phyloP scores from a whole-genome alignment of 805 yeast species.

The Candida argentea region DNA sequence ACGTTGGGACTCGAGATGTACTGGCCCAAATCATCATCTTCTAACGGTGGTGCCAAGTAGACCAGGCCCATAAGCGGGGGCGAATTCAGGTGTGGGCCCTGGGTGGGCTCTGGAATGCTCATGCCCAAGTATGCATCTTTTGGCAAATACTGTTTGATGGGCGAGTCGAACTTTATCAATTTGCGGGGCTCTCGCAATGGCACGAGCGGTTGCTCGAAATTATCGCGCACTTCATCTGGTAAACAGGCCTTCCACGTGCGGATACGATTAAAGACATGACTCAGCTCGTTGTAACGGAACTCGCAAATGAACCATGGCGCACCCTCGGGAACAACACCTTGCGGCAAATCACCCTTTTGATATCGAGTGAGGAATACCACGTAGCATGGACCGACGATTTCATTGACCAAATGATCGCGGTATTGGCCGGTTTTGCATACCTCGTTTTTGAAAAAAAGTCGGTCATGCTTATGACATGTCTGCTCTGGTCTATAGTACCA shows the following conservation, averaged over 20 bases:
- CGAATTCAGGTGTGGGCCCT: conserved; percentile 67
- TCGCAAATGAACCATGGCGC: conserved; percentile 91
- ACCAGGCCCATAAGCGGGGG: conserved; percentile 96
- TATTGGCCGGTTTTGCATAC: conserved; percentile 96
- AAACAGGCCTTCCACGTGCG: conserved; percentile 98
- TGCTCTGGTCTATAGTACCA: conserved; percentile 98
- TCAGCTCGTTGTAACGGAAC: conserved; percentile 84
- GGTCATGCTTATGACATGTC: conserved; percentile 87
- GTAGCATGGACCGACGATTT: conserved; percentile 86
- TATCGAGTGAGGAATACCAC: conserved; percentile 91
- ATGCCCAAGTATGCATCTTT: conserved; percentile 63
- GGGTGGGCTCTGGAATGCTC: conserved; percentile 73
- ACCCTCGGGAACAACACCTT: conserved; percentile 48
- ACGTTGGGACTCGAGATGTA: conserved; percentile 37
- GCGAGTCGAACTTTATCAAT: conserved; percentile 72
- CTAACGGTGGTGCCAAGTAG: conserved; percentile 62
- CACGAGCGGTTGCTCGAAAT: conserved; percentile 64
- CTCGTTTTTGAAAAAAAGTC: conserved; percentile 86
- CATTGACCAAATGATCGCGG: conserved; percentile 84
- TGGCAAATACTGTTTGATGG: conserved; percentile 69
- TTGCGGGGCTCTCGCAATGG: conserved; percentile 60
- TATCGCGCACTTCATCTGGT: conserved; percentile 89
- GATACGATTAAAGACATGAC: conserved; percentile 84
- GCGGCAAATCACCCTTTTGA: conserved; percentile 87
- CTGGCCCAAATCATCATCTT: conserved; percentile 78